Conservation (phyloP, 805 yeast species). For the Babjeviella inositovora region DNA sequence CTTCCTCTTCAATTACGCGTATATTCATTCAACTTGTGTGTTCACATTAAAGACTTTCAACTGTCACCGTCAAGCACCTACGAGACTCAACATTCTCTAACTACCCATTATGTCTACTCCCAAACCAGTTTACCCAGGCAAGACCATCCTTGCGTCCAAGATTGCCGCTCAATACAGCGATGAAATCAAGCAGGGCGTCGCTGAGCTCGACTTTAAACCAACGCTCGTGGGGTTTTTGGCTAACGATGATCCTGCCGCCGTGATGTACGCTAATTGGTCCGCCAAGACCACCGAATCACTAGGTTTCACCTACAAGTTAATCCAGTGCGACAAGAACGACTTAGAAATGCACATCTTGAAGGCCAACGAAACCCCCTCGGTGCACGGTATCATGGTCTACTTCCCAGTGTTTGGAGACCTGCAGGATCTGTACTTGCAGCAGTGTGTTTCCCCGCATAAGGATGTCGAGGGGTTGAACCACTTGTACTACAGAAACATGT, state of each 20-base stretch:
- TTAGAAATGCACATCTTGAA: constrained; percentile 70
- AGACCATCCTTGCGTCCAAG: constrained; percentile 74
- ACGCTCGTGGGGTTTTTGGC: constrained; percentile 84
- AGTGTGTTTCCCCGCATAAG: constrained; percentile 77
- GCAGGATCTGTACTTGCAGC: constrained; percentile 93
- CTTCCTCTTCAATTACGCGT: too few species aligned
- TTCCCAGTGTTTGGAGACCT: constrained; percentile 94
- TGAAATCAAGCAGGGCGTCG: constrained; percentile 51
- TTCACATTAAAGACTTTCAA: too few species aligned
- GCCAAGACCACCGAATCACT: constrained; percentile 74
- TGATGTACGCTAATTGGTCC: constrained; percentile 93
- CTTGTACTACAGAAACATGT: constrained; percentile 82
- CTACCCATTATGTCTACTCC: too few species aligned
- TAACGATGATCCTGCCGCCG: constrained; percentile 88
- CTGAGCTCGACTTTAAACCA: constrained; percentile 35
- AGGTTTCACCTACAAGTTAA: constrained; percentile 74
- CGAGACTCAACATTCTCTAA: too few species aligned
- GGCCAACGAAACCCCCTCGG: constrained; percentile 62
- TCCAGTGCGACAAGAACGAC: constrained; percentile 62
- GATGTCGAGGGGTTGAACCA: constrained; percentile 95
- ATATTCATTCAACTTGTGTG: too few species aligned
- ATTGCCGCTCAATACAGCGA: constrained; percentile 71
- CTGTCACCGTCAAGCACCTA: too few species aligned
- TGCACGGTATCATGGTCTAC: constrained; percentile 91
- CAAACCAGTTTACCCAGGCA: too few species aligned